Percentiles rank a stretch among this genome's conserved stretches.
phyloP scores from a whole-genome alignment of 2,329 filamentous ascomycete genomes.

The Shiraia bambusicola region DNA sequence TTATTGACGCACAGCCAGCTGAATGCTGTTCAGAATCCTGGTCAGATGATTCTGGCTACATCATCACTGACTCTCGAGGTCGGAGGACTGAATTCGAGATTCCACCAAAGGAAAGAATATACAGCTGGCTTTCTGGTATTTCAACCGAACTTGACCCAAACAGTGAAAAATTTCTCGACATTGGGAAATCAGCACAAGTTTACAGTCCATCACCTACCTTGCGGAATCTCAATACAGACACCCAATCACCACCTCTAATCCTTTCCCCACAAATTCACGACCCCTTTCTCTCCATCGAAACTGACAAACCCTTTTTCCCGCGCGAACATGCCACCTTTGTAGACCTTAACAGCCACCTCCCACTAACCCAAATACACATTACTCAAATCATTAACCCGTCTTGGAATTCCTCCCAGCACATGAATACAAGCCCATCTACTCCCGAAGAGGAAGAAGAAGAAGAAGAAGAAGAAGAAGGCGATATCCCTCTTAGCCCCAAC shows the following conservation, averaged over 20 bases:
- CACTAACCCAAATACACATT: neutral
- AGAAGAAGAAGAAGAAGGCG: slow-evolving; percentile 8
- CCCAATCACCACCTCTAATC: neutral
- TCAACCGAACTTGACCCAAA: neutral
- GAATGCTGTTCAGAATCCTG: slow-evolving; percentile 24
- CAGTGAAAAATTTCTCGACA: neutral
- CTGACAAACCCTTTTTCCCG: no score
- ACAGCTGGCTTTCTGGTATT: slow-evolving; percentile 19
- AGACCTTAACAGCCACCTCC: neutral
- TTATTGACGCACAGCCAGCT: slow-evolving; percentile 2
- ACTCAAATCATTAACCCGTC: no score
- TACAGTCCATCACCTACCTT: neutral
- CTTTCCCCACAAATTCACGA: neutral
- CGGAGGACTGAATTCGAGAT: neutral
- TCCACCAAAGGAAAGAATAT: slow-evolving; percentile 11
- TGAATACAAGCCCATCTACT: no score
- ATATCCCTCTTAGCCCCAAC: slow-evolving; percentile 29
- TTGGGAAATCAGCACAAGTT: no score
- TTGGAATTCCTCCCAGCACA: no score
- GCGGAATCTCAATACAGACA: no score
- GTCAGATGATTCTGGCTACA: slow-evolving; percentile 32
- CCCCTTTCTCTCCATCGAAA: no score
- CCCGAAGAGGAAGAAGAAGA: neutral
- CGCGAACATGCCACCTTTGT: no score
- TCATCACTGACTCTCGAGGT: slow-evolving; percentile 8